Evolutionary conservation across 495 filamentous ascomycete genomes (phyloP), one percentile per base, ranked within the genome.

Genomic region (Penicillium simplicissimum): DNA sequence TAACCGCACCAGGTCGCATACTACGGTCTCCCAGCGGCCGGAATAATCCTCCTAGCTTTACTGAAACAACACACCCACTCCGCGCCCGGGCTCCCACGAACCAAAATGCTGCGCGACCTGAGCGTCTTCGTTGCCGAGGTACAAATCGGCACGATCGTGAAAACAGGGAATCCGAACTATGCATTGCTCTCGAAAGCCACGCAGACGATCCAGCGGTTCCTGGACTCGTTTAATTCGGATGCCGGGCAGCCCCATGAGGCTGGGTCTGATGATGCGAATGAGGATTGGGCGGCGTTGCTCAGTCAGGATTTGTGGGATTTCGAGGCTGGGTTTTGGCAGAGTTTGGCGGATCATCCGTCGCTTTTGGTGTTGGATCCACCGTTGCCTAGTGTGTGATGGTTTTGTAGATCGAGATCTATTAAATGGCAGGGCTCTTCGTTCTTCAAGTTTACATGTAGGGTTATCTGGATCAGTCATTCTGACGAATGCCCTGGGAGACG

Each of bases 21-120:
- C 51, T 78, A 77, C 47, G 76, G 76, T 8, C 71, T 79, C 9
- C 74, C 76, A 10, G 76, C 76, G 1, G 76, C 76, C 0, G 76
- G 76, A 11, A 77, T 79, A 2, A 64, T 78, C 25, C 71, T 72
- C 33, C 69, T 79, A 9, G 67, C 76, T 7, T 59, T 79, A 31
- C 64, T 78, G 7, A 70, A 68, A 21, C 68, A 73, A 35, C 66
- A 62, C 14, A 55, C 65, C 25, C 48, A 59, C 37, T 9, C 49
- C 13, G 35, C 62, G 38, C 55, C 61, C 1, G 59, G 60, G 35
- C 45, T 66, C 8, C 58, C 68, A 0, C 63, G 67, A 3, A 70
- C 71, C 6, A 73, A 70, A 28, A 60, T 68, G 4, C 45, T 78
- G 0, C 76, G 71, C 33, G 70, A 74, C 45, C 65, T 79, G 3